Evolutionary conservation across 202 grass and related monocot genomes (phyloP).

Genomic region (Miscanthus sacchariflorus): DNA sequence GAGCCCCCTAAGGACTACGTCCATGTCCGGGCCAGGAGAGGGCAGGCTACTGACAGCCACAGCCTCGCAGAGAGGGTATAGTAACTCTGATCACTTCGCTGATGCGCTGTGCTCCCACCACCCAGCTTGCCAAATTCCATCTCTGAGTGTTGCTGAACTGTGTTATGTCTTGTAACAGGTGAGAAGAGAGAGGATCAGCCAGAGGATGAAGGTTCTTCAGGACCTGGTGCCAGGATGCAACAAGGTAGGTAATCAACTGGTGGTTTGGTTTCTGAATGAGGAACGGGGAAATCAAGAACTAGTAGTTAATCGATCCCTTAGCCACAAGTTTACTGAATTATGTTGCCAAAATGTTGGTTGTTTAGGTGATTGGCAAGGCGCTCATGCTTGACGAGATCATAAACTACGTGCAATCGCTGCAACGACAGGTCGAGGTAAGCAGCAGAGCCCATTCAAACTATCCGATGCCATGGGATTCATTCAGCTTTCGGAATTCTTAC

Average conservation of each 20-base stretch:
- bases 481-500: conserved; percentile 1
- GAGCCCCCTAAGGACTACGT: conserved; percentile 82
- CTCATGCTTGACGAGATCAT: conserved; percentile 92
- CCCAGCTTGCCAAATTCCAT: background rate
- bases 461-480: background rate
- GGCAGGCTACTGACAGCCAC: conserved; percentile 80
- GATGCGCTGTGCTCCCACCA: background rate
- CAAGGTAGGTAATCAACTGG: conserved; percentile 50
- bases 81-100: background rate
- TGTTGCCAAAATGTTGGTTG: background rate
- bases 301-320: background rate
- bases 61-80: conserved; percentile 82
- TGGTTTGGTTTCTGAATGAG: conserved; percentile 9
- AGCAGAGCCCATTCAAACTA: background rate
- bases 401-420: conserved; percentile 82
- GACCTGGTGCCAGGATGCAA: conserved; percentile 87
- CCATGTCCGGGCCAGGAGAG: conserved; percentile 86
- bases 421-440: conserved; percentile 79
- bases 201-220: conserved; percentile 83
- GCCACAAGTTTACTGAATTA: conserved; percentile 13
- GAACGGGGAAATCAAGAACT: background rate
- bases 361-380: conserved; percentile 79
- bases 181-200: conserved; percentile 81
- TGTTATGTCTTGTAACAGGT: conserved; percentile 39
- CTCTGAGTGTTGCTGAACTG: background rate